phyloP scores from a whole-genome alignment of 2,329 filamentous ascomycete species.

The Neocatenulostroma microsporum region DNA sequence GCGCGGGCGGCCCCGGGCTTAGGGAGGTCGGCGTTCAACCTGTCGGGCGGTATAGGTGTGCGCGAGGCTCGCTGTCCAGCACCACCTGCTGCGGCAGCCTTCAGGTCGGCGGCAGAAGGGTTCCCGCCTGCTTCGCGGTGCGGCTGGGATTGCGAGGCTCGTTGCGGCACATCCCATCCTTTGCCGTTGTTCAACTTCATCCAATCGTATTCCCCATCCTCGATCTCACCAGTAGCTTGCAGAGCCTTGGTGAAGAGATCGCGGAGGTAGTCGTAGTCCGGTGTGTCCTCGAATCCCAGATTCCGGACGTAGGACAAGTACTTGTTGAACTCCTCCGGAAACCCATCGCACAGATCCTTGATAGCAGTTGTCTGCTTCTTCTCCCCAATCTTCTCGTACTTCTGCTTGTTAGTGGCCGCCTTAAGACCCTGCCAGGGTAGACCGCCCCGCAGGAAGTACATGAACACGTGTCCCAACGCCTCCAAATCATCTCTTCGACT shows the following conservation, averaged over 20 bases:
- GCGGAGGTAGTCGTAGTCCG: slow-evolving; percentile 97
- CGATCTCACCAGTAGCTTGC: slow-evolving; percentile 87
- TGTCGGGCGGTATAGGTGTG: slow-evolving; percentile 40
- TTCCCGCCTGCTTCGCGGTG: slow-evolving; percentile 70
- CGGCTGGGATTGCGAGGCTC: slow-evolving; percentile 63
- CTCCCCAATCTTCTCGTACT: slow-evolving; percentile 99
- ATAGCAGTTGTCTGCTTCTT: slow-evolving; percentile 99
- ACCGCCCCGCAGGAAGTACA: slow-evolving; percentile 98
- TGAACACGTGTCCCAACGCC: slow-evolving; percentile 97
- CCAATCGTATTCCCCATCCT: slow-evolving; percentile 99
- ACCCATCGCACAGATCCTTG: slow-evolving; percentile 96
- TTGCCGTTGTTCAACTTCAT: slow-evolving; percentile 95
- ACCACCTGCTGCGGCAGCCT: slow-evolving; percentile 40
- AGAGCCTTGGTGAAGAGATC: slow-evolving; percentile 99
- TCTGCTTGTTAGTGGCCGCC: slow-evolving; percentile 99
- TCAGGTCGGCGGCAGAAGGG: slow-evolving; percentile 75
- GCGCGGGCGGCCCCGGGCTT: slow-evolving; percentile 57
- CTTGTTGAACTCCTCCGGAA: slow-evolving; percentile 99
- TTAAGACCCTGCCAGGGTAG: slow-evolving; percentile 98
- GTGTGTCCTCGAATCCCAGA: slow-evolving; percentile 98
- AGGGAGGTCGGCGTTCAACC: slow-evolving; percentile 40
- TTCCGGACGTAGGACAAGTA: slow-evolving; percentile 99
- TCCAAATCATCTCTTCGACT: slow-evolving; percentile 99
- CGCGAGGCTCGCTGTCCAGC: slow-evolving; percentile 56
- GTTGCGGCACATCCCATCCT: slow-evolving; percentile 75